Conservation (phyloP, 2,329 filamentous ascomycete genomes). For the Fusarium haematococcum region DNA sequence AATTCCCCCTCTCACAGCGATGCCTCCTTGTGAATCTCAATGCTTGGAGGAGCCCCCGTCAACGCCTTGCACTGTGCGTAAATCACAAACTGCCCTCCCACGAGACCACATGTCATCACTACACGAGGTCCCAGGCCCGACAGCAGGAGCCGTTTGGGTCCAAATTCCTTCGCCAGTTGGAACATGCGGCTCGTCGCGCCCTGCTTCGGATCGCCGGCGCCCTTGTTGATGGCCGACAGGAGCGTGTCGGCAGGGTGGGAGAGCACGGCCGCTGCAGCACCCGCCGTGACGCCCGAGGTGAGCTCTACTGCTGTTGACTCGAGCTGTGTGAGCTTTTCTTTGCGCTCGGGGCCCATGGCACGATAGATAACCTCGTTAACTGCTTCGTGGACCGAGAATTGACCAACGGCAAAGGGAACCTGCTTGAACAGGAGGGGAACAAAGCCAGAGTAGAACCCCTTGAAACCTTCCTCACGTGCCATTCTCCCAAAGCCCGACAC, state of each 20-base stretch:
- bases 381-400: conserved; percentile 95
- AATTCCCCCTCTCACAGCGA: conserved; percentile 32
- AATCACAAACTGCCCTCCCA: conserved; percentile 66
- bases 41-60: conserved; percentile 62
- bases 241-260: conserved; percentile 86
- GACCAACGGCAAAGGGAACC: conserved; percentile 93
- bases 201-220: conserved; percentile 61
- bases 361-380: conserved; percentile 82
- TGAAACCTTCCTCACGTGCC: conserved; percentile 78
- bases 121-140: conserved; percentile 63
- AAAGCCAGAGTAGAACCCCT: conserved; percentile 92
- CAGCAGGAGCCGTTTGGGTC: conserved; percentile 59
- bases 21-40: conserved; percentile 65
- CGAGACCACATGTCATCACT: conserved; percentile 65
- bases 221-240: conserved; percentile 67
- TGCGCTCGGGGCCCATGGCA: conserved; percentile 72
- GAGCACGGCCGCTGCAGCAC: conserved; percentile 88
- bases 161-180: conserved; percentile 63
- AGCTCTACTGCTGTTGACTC: conserved; percentile 87
- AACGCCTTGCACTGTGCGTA: conserved; percentile 67
- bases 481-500: conserved; percentile 80
- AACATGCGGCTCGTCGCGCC: conserved; percentile 64
- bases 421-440: conserved; percentile 88
- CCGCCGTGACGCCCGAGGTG: conserved; percentile 85
- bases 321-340: conserved; percentile 75